Evolutionary conservation across 306 rosid species (phyloP).

Genomic region (Quercus cerris): DNA sequence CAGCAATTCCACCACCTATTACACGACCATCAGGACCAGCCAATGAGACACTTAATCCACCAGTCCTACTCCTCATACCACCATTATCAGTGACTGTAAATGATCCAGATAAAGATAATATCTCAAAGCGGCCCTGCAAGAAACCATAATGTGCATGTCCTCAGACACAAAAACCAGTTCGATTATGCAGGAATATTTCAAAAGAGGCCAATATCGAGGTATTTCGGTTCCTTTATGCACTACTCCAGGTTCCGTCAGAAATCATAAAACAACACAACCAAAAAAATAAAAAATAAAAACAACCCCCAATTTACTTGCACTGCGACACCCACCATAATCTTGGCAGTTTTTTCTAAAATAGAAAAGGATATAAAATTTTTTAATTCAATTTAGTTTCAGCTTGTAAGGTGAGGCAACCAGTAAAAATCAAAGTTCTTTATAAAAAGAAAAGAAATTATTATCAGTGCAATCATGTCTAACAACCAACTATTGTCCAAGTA

Average conservation of each 20-base stretch:
- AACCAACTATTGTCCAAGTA: neutral
- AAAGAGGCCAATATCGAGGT: neutral
- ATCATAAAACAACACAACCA: neutral
- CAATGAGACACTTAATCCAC: constrained; percentile 75
- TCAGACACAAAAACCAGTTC: neutral
- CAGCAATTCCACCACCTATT: constrained; percentile 81
- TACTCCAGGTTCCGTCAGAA: neutral
- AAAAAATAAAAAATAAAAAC: neutral
- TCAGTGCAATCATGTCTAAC: neutral
- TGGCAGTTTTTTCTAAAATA: neutral
- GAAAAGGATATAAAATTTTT: neutral
- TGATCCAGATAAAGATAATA: constrained; percentile 74
- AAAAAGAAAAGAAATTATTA: neutral
- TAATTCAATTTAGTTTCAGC: neutral
- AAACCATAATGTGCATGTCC: constrained; percentile 1
- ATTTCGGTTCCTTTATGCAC: neutral
- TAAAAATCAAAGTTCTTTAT: neutral
- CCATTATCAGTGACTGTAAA: constrained; percentile 35
- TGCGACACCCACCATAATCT: neutral
- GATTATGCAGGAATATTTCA: neutral
- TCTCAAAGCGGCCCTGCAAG: constrained; percentile 83
- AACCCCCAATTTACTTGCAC: neutral
- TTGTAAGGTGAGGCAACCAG: neutral
- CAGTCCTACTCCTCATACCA: constrained; percentile 46
- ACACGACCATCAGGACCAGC: constrained; percentile 82